phyloP scores from a whole-genome alignment of 2,329 filamentous ascomycete species.

The Fusarium sp. region DNA sequence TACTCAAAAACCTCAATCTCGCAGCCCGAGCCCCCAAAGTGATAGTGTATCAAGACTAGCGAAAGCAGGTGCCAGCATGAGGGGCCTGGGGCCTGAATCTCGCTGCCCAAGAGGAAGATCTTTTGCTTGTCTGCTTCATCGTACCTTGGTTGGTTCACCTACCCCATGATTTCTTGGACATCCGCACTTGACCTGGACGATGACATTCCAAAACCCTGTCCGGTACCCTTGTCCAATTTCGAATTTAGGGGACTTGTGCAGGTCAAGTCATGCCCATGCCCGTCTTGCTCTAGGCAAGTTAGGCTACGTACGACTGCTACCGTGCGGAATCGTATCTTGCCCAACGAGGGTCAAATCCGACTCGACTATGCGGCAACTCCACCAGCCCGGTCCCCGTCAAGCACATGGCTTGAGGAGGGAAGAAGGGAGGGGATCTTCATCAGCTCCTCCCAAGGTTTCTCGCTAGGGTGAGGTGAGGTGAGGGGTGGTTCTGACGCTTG shows the following conservation, averaged over 20 bases:
- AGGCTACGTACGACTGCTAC: too few relatives aligned
- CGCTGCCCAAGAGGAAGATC: conserved; percentile 3
- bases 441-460: too few relatives aligned
- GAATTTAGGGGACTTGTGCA: background rate
- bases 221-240: conserved; percentile 23
- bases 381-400: conserved; percentile 17
- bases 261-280: too few relatives aligned
- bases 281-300: too few relatives aligned
- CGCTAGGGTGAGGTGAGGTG: background rate
- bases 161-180: conserved; percentile 14
- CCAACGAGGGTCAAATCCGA: background rate
- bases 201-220: conserved; percentile 27
- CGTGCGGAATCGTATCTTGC: background rate
- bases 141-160: background rate
- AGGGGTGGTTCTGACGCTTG: background rate
- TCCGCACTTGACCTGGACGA: conserved; percentile 12
- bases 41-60: conserved; percentile 3
- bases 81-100: background rate
- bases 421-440: conserved; percentile 1
- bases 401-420: conserved; percentile 10
- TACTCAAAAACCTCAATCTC: background rate
- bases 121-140: background rate
- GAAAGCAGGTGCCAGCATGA: background rate
- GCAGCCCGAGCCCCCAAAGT: too few relatives aligned
- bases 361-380: conserved; percentile 2